Evolutionary conservation across 2,329 filamentous ascomycete genomes (phyloP).

Genomic region (Cladophialophora immunda): DNA sequence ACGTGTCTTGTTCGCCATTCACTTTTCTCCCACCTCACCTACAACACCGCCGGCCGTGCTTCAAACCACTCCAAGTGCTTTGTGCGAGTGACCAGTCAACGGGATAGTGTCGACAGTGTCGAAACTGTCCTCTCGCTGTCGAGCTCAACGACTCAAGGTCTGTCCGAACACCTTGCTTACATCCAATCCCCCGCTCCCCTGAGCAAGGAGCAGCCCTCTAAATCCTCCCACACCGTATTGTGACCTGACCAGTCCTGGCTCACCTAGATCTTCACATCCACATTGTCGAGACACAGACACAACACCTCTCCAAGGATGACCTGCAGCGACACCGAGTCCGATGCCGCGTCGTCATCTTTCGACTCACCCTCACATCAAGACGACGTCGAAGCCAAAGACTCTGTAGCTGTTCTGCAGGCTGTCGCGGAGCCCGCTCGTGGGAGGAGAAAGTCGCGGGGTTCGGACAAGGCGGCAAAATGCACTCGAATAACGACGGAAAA

Average conservation of each 20-base stretch:
- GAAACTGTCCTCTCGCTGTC: too few species aligned
- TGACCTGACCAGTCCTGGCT: background rate
- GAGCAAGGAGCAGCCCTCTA: background rate
- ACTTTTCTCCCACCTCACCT: background rate
- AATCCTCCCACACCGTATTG: background rate
- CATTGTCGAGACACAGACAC: background rate
- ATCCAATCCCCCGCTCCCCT: too few species aligned
- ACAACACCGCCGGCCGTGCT: too few species aligned
- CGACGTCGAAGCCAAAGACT: background rate
- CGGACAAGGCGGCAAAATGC: background rate
- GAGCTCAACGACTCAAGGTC: too few species aligned
- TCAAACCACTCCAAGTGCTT: too few species aligned
- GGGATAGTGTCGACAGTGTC: too few species aligned
- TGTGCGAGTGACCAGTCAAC: too few species aligned
- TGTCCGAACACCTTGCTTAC: too few species aligned
- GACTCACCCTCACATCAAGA: background rate
- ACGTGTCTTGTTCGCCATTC: background rate
- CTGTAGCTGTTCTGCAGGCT: background rate
- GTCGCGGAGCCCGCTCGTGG: background rate
- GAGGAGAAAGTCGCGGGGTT: background rate
- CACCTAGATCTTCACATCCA: background rate
- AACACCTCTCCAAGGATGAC: background rate
- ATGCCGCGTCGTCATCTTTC: background rate
- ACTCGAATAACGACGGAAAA: background rate
- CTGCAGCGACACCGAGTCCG: background rate